These are phyloP conservation scores for Beauveria sp. DNA, from an alignment of 2,329 filamentous ascomycete species.

Conservation along the genomic window DNA sequence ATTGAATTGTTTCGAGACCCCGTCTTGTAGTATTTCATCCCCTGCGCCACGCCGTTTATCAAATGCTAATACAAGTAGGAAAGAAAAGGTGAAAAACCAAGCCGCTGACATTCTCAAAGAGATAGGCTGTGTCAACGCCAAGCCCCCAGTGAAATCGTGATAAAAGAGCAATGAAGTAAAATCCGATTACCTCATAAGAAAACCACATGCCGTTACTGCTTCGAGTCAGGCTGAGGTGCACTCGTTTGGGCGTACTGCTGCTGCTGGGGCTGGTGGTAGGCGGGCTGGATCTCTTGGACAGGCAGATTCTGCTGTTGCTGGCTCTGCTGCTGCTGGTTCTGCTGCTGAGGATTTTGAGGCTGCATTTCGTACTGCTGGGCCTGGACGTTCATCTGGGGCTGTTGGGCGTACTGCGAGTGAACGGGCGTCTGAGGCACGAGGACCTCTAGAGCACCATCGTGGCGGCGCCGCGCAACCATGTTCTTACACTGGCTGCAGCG, in stretches of 20 bases:
- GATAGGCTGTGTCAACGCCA: background rate
- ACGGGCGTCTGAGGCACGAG: conserved; percentile 15
- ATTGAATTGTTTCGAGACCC: background rate
- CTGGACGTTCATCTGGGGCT: conserved; percentile 11
- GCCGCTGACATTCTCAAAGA: background rate
- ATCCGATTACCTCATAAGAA: background rate
- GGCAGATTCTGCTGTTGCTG: background rate
- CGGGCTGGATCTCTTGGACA: conserved; percentile 5
- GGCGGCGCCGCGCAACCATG: conserved; percentile 19
- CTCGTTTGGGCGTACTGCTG: background rate
- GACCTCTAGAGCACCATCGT: conserved; percentile 17
- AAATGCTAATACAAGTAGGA: background rate
- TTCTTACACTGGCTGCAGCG: conserved; percentile 23
- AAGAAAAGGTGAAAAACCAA: background rate
- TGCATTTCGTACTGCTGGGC: conserved; percentile 8
- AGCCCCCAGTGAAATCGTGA: background rate
- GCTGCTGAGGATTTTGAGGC: background rate
- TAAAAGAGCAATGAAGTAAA: background rate
- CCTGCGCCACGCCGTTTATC: background rate
- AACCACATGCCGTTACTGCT: background rate
- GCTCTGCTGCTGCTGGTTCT: background rate
- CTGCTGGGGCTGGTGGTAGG: background rate
- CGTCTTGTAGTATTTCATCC: background rate
- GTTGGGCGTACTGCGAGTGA: conserved; percentile 14
- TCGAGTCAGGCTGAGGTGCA: background rate